phyloP scores from a whole-genome alignment of 2,329 filamentous ascomycete species.

The Trichoderma brevicompactum region DNA sequence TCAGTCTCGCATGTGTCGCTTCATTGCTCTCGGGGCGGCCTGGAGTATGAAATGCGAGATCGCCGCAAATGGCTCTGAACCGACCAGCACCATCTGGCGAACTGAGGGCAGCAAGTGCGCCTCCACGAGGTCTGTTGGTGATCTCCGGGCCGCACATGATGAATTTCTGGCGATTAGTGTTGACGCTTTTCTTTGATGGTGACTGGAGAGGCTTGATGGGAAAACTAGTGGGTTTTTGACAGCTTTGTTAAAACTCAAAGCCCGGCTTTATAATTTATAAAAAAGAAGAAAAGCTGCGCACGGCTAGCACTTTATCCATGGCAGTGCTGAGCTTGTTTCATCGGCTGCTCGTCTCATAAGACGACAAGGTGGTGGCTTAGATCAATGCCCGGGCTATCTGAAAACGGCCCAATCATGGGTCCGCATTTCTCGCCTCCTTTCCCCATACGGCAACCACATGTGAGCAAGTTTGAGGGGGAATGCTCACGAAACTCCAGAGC shows the following conservation, averaged over 20 bases:
- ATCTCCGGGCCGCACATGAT: slow-evolving; percentile 53
- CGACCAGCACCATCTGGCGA: slow-evolving; percentile 33
- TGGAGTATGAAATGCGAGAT: slow-evolving; percentile 51
- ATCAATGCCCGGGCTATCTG: not conserved
- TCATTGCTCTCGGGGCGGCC: slow-evolving; percentile 43
- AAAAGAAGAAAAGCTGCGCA: no score
- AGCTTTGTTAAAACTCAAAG: not conserved
- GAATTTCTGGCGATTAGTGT: not conserved
- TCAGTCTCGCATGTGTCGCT: slow-evolving; percentile 52
- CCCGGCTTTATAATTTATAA: slow-evolving; percentile 14
- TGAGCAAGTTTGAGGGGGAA: slow-evolving; percentile 46
- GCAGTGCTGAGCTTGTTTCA: slow-evolving; percentile 18
- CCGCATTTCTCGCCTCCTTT: slow-evolving; percentile 32
- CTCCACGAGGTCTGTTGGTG: slow-evolving; percentile 48
- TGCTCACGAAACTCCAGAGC: slow-evolving; percentile 33
- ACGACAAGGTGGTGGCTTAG: not conserved
- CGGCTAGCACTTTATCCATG: not conserved
- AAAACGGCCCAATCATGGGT: slow-evolving; percentile 39
- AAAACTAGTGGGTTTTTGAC: not conserved
- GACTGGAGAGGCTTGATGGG: not conserved
- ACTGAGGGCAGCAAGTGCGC: slow-evolving; percentile 52
- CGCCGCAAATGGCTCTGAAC: slow-evolving; percentile 36
- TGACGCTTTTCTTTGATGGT: not conserved
- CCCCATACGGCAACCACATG: slow-evolving; percentile 36
- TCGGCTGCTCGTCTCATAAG: not conserved